These are phyloP conservation scores for Peronospora belbahrii DNA, from an alignment of 352 stramenopile species.

Conservation along the genomic window DNA sequence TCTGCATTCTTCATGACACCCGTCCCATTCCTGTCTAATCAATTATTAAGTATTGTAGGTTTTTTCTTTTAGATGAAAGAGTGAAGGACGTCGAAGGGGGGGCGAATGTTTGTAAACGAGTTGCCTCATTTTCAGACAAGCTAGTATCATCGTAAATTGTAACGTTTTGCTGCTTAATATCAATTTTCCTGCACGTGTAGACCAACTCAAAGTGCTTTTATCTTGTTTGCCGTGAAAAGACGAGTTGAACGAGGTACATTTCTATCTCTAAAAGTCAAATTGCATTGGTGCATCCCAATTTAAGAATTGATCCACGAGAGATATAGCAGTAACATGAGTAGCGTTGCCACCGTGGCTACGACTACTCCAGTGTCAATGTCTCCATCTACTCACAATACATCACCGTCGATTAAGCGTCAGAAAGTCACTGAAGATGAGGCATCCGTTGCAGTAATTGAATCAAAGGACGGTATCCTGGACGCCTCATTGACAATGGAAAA, in stretches of 20 bases:
- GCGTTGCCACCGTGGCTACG: background rate
- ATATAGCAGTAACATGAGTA: conserved; percentile 16
- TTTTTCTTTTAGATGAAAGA: conserved; percentile 25
- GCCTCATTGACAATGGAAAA: conserved; percentile 7
- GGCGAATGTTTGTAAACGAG: conserved; percentile 22
- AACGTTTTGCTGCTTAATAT: background rate
- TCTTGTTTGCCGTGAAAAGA: conserved; percentile 2
- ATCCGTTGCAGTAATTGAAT: conserved; percentile 12
- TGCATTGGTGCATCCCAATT: background rate
- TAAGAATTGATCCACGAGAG: background rate
- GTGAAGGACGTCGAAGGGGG: conserved; percentile 28
- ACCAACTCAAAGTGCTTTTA: background rate
- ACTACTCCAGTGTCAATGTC: background rate
- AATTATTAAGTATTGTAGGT: conserved; percentile 2
- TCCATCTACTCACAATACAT: background rate
- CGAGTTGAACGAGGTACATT: background rate
- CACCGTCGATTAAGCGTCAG: conserved; percentile 10
- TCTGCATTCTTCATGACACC: conserved; percentile 1
- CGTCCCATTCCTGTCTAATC: conserved; percentile 1
- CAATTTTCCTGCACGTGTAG: background rate
- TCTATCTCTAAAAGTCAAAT: background rate
- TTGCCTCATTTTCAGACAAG: conserved; percentile 5
- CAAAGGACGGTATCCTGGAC: conserved; percentile 20
- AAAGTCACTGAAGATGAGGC: conserved; percentile 31
- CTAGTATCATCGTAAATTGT: background rate